Conservation (phyloP, 495 filamentous ascomycete species). For the Penicillium diatomitis region DNA sequence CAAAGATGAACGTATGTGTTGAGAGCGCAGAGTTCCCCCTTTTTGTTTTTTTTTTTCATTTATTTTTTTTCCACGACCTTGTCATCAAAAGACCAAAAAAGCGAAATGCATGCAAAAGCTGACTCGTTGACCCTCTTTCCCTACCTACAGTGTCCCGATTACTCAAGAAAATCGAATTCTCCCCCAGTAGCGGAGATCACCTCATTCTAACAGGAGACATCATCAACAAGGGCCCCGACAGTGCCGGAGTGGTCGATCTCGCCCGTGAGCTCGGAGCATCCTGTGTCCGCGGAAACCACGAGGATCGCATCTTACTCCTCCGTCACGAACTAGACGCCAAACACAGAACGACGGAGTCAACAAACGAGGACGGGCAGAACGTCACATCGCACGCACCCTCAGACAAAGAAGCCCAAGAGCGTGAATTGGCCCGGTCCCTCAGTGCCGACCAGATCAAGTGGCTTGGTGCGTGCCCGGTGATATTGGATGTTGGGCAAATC, state of each 20-base stretch:
- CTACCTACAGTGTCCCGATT: slow-evolving; percentile 46
- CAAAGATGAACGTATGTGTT: slow-evolving; percentile 45
- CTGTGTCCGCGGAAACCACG: slow-evolving; percentile 87
- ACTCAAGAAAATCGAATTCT: slow-evolving; percentile 58
- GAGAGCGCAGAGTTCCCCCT: not conserved
- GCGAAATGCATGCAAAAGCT: not conserved
- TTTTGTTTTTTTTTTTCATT: slow-evolving; percentile 3
- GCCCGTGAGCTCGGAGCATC: slow-evolving; percentile 60
- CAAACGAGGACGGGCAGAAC: slow-evolving; percentile 2
- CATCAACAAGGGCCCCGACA: slow-evolving; percentile 83
- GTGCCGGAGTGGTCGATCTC: slow-evolving; percentile 64
- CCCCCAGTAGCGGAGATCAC: slow-evolving; percentile 52
- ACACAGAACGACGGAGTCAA: no score
- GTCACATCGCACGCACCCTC: slow-evolving; percentile 9
- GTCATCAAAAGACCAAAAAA: no score
- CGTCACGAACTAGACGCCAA: slow-evolving; percentile 22
- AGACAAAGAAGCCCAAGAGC: slow-evolving; percentile 26
- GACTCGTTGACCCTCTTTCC: not conserved
- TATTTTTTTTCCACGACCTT: not conserved
- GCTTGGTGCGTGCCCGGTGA: slow-evolving; percentile 62
- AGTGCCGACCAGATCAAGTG: slow-evolving; percentile 57
- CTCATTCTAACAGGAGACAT: slow-evolving; percentile 78
- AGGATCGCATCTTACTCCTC: slow-evolving; percentile 64
- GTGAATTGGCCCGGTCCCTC: slow-evolving; percentile 42
- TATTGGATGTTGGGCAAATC: slow-evolving; percentile 59